Evolutionary conservation across 345 rosid species (phyloP).

Genomic region (Eucalyptus erythrocorys): DNA sequence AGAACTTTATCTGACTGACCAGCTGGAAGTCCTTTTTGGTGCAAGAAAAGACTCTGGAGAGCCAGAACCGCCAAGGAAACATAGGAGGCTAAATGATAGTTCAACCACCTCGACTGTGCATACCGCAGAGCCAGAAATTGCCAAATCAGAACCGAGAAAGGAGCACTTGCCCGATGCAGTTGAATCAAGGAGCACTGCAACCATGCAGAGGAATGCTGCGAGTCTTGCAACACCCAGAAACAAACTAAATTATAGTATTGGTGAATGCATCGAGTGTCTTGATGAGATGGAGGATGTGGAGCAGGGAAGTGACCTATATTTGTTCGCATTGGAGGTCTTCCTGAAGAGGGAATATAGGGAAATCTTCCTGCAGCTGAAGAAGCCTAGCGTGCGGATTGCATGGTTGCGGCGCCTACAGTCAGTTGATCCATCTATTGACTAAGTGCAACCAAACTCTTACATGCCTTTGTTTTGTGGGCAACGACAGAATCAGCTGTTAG

Average conservation of each 20-base stretch:
- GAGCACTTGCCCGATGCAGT: not conserved
- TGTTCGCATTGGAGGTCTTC: conserved; percentile 39
- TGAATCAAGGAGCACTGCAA: conserved; percentile 6
- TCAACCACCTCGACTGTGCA: not conserved
- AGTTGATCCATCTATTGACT: not conserved
- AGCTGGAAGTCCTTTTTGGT: conserved; percentile 26
- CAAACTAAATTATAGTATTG: conserved; percentile 13
- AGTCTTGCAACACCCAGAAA: not conserved
- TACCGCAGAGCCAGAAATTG: conserved; percentile 6
- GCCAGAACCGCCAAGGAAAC: conserved; percentile 8
- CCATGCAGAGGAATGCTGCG: conserved; percentile 5
- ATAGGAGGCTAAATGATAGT: not conserved
- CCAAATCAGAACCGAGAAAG: not conserved
- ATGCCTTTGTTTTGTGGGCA: not conserved
- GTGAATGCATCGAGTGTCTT: conserved; percentile 38
- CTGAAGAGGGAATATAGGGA: conserved; percentile 36
- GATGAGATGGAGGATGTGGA: conserved; percentile 37
- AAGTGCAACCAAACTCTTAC: not conserved
- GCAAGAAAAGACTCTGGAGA: conserved; percentile 12
- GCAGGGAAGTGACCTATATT: conserved; percentile 29
- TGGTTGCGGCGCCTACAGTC: conserved; percentile 32
- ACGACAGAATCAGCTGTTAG: not conserved
- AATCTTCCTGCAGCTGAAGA: conserved; percentile 34
- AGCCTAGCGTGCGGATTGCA: conserved; percentile 17
- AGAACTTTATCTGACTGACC: conserved; percentile 10